Evolutionary conservation across 148 eudicot genomes (phyloP), one percentile per base, ranked within the genome.

Genomic region (Selenicereus undatus): DNA sequence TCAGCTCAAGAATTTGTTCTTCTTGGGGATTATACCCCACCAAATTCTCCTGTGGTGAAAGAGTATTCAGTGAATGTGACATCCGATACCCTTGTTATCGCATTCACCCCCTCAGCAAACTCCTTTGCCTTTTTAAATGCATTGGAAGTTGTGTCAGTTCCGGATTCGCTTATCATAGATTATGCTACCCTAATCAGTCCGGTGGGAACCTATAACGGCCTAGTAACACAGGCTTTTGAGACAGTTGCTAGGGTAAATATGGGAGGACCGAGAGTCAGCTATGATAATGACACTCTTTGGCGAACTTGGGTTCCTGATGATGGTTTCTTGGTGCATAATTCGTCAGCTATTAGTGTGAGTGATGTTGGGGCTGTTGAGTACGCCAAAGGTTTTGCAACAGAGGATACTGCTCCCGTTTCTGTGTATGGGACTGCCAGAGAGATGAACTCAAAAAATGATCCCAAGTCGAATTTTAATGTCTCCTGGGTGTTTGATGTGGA

Each of bases 71-170:
- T 96, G 22, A 92, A 89, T 74, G 88, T 92, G 64, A 85, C 91
- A 11, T 86, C 94, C 8, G 81, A 81, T 12, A 80, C 86, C 75
- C 89, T 96, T 48, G 90, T 80, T 20, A 84, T 96, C 82, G 86
- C 92, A 13, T 86, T 96, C 54, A 74, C 76, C 17, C 99, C 99
- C 20, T 65, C 89, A 0, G 30, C 11, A 12, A 80, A 80, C 86
- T 96, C 99, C 14, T 79, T 90, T 42, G 97, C 97, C 20, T 94
- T 86, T 77, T 48, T 96, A 22, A 96, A 94, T 77, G 99, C 94
- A 0, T 32, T 96, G 65, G 99, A 94, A 81, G 90, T 96, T 82
- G 91, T 94, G 42, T 92, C 94, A 0, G 97, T 86, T 45, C 99
- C 99, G 0, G 88, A 94, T 79, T 65, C 73, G 5, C 94, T 96